phyloP scores from a whole-genome alignment of 2,329 filamentous ascomycete species.

The Penicillium sp. region DNA sequence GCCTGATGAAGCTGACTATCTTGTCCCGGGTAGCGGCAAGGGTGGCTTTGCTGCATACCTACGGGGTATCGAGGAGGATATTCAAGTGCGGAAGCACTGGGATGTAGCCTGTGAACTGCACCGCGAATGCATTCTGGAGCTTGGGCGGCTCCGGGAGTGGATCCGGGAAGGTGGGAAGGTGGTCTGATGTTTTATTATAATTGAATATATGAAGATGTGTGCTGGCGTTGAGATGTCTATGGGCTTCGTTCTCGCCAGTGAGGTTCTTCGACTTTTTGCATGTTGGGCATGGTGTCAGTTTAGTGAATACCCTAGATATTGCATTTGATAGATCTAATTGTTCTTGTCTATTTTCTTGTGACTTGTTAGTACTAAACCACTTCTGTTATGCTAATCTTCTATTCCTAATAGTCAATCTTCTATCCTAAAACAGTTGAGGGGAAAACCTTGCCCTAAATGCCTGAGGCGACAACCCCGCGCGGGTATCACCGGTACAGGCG shows the following conservation, averaged over 20 bases:
- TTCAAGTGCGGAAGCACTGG: slow-evolving; percentile 45
- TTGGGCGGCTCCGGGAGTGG: slow-evolving; percentile 39
- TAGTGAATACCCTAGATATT: slow-evolving; percentile 7
- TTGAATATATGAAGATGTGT: not conserved
- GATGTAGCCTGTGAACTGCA: slow-evolving; percentile 46
- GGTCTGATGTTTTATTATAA: slow-evolving; percentile 4
- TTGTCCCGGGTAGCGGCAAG: slow-evolving; percentile 30
- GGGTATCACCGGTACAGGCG: not conserved
- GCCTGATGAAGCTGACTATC: slow-evolving; percentile 27
- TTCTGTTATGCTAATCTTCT: too few relatives aligned
- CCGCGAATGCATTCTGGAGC: slow-evolving; percentile 38
- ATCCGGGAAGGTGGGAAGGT: slow-evolving; percentile 33
- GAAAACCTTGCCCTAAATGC: slow-evolving; percentile 1
- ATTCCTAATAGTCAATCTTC: too few relatives aligned
- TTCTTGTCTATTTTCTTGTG: too few relatives aligned
- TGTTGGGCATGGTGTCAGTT: not conserved
- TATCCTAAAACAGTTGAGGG: too few relatives aligned
- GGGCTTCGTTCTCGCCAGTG: not conserved
- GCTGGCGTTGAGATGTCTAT: not conserved
- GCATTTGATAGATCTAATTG: slow-evolving; percentile 2
- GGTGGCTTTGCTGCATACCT: slow-evolving; percentile 45
- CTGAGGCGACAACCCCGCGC: slow-evolving; percentile 1
- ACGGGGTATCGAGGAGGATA: slow-evolving; percentile 44
- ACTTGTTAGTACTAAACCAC: too few relatives aligned
- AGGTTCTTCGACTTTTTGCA: not conserved